These are phyloP conservation scores for Moringa oleifera DNA, from an alignment of 345 rosid species.

Conservation along the genomic window DNA sequence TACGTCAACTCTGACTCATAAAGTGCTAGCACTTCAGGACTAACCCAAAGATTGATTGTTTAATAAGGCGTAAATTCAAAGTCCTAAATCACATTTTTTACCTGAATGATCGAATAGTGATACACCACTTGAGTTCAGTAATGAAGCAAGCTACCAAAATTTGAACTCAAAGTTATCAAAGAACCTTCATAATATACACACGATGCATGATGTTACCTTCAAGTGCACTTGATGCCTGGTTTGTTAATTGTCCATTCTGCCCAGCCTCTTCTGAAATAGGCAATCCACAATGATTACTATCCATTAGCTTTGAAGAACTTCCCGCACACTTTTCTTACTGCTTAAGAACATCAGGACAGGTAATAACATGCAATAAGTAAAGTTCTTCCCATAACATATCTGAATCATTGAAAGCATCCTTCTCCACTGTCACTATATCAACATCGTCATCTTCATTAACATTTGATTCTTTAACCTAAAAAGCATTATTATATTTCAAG, in stretches of 20 bases:
- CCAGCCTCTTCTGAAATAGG: conserved; percentile 75
- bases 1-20: no score
- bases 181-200: no score
- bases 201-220: conserved; percentile 85
- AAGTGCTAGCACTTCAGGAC: no score
- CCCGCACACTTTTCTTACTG: conserved; percentile 56
- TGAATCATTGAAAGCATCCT: conserved; percentile 88
- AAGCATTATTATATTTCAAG: conserved; percentile 21
- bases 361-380: conserved; percentile 82
- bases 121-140: no score
- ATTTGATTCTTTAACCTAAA: conserved; percentile 75
- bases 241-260: conserved; percentile 59
- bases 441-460: conserved; percentile 92
- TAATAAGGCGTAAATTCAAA: no score
- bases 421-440: conserved; percentile 82
- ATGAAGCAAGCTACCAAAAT: no score
- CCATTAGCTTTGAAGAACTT: conserved; percentile 62
- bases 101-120: no score
- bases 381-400: conserved; percentile 93
- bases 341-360: conserved; percentile 73
- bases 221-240: conserved; percentile 62
- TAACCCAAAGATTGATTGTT: no score
- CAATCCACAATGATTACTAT: conserved; percentile 66
- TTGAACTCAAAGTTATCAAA: no score
- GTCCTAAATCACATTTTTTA: no score